These are phyloP conservation scores for Nigrospora oryzae DNA, from an alignment of 2,329 filamentous ascomycete genomes.

Conservation along the genomic window DNA sequence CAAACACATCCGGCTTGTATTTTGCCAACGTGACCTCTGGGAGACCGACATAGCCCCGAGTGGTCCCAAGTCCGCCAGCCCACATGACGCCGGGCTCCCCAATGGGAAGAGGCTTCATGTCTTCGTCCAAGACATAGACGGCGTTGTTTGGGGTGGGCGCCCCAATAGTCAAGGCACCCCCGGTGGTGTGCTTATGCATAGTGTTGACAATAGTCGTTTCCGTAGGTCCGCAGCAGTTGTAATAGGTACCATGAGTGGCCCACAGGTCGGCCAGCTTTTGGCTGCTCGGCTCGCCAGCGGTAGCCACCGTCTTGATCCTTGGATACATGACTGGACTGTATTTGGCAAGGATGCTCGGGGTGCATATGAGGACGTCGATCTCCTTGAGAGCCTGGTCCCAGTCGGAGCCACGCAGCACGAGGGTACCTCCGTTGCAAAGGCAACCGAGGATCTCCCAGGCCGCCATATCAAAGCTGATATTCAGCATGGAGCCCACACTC, in stretches of 20 bases:
- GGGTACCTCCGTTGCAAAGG: conserved; percentile 48
- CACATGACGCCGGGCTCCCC: conserved; percentile 45
- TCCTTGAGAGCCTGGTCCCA: conserved; percentile 38
- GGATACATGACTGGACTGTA: conserved; percentile 36
- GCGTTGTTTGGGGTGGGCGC: conserved; percentile 47
- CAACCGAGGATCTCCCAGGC: conserved; percentile 53
- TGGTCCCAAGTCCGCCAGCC: conserved; percentile 47
- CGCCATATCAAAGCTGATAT: conserved; percentile 54
- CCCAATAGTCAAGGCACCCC: conserved; percentile 42
- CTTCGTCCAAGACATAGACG: conserved; percentile 44
- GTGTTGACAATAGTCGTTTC: conserved; percentile 54
- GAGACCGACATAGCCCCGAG: conserved; percentile 46
- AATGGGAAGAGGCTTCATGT: conserved; percentile 31
- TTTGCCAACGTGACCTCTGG: conserved; percentile 38
- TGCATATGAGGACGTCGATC: conserved; percentile 45
- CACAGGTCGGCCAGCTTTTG: conserved; percentile 44
- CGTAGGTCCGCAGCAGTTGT: conserved; percentile 52
- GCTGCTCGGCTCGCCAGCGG: conserved; percentile 44
- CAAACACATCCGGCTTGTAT: conserved; percentile 43
- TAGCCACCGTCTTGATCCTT: conserved; percentile 42
- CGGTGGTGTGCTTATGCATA: conserved; percentile 38
- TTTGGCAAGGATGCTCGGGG: conserved; percentile 44
- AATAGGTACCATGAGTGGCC: conserved; percentile 38
- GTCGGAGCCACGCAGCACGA: conserved; percentile 39
- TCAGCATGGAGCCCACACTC: conserved; percentile 46